Conservation (phyloP, 305 asterid species). For the Fraxinus floribunda region DNA sequence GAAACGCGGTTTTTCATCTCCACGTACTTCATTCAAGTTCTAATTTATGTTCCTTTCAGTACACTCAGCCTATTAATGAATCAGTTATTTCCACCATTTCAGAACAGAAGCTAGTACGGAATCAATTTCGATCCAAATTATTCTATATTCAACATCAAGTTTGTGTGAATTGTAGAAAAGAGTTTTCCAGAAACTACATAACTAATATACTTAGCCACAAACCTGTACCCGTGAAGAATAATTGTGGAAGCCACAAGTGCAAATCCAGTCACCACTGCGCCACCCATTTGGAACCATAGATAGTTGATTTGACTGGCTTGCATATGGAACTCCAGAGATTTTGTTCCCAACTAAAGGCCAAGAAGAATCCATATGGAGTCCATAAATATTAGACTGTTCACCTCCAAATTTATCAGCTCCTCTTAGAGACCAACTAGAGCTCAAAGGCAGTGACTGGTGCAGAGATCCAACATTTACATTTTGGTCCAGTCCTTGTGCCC, state of each 20-base stretch:
- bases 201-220: constrained; percentile 17
- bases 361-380: constrained; percentile 49
- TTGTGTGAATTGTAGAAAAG: neutral
- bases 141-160: neutral
- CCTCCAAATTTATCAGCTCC: constrained; percentile 46
- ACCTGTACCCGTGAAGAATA: constrained; percentile 83
- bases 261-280: constrained; percentile 91
- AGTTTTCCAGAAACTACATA: neutral
- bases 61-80: constrained; percentile 7
- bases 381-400: constrained; percentile 43
- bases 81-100: constrained; percentile 9
- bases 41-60: neutral
- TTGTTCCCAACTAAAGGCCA: constrained; percentile 47
- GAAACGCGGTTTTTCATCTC: neutral
- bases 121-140: neutral
- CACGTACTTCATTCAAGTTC: neutral
- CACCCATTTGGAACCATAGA: constrained; percentile 62
- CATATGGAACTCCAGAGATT: constrained; percentile 46
- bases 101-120: constrained; percentile 3
- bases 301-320: constrained; percentile 43
- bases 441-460: constrained; percentile 56
- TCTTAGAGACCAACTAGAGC: constrained; percentile 59
- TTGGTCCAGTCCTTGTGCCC: constrained; percentile 65
- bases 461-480: constrained; percentile 47
- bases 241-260: constrained; percentile 87